Evolutionary conservation across 441 rosid species (phyloP).

Genomic region (Raphanus hybrid): DNA sequence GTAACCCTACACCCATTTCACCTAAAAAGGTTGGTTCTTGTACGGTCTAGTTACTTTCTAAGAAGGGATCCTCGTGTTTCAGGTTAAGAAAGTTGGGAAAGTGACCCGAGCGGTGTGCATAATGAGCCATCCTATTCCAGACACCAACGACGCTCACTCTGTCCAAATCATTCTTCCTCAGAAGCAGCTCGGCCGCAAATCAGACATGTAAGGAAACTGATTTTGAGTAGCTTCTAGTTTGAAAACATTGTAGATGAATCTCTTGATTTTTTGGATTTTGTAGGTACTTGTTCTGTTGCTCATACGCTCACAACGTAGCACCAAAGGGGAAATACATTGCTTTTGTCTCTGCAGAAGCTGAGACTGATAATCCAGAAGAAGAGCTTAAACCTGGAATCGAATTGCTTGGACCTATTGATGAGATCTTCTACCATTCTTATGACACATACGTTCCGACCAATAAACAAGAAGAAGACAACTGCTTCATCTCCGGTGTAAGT

Average conservation of each 20-base stretch:
- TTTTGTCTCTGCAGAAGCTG: constrained; percentile 73
- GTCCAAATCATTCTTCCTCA: constrained; percentile 81
- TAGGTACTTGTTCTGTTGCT: constrained; percentile 82
- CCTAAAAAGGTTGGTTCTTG: not conserved
- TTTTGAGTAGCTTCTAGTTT: not conserved
- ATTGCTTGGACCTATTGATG: constrained; percentile 63
- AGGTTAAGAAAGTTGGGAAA: constrained; percentile 67
- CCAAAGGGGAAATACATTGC: constrained; percentile 75
- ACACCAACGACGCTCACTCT: constrained; percentile 67
- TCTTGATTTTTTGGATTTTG: constrained; percentile 1
- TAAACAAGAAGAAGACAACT: constrained; percentile 52
- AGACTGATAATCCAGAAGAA: constrained; percentile 63
- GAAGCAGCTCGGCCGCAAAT: constrained; percentile 78
- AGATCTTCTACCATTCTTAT: constrained; percentile 64
- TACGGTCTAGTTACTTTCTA: not conserved
- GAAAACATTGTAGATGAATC: not conserved
- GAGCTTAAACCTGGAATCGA: constrained; percentile 74
- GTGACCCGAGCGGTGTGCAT: constrained; percentile 73
- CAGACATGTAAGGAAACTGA: constrained; percentile 60
- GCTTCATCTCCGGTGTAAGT: constrained; percentile 70
- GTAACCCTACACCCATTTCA: constrained; percentile 39
- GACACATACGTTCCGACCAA: constrained; percentile 62
- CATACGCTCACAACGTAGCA: constrained; percentile 77
- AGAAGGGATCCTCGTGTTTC: constrained; percentile 8
- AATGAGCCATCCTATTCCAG: constrained; percentile 65